Evolutionary conservation across 768 basidiomycete species (phyloP).

Genomic region (Mycena floridula): DNA sequence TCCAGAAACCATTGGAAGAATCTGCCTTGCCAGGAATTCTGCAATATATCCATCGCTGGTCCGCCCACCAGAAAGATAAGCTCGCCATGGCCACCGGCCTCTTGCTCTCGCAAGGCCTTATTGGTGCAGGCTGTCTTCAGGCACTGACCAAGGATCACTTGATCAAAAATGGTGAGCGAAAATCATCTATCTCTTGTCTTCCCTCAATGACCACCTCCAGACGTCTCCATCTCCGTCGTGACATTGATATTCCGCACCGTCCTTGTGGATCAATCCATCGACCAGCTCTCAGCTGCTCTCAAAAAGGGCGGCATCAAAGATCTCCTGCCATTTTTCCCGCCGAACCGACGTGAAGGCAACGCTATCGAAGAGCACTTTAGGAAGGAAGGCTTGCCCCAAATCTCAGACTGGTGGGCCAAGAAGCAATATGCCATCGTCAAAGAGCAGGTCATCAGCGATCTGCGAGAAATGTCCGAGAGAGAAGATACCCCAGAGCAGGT

Average conservation of each 20-base stretch:
- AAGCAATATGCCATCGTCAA: conserved; percentile 80
- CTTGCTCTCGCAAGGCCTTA: conserved; percentile 79
- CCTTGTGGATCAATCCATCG: conserved; percentile 79
- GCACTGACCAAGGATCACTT: conserved; percentile 90
- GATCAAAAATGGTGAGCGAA: conserved; percentile 79
- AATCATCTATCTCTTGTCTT: neutral
- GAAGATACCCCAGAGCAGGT: conserved; percentile 70
- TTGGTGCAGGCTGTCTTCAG: conserved; percentile 69
- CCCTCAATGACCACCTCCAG: conserved; percentile 29
- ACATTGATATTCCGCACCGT: conserved; percentile 79
- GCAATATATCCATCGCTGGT: conserved; percentile 88
- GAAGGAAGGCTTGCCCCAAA: conserved; percentile 64
- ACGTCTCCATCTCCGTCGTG: conserved; percentile 71
- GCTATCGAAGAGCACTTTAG: conserved; percentile 84
- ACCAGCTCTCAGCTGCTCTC: conserved; percentile 77
- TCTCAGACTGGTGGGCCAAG: conserved; percentile 95
- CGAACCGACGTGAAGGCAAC: conserved; percentile 70
- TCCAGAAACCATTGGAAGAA: conserved; percentile 93
- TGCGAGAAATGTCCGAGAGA: conserved; percentile 64
- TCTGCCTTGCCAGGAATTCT: conserved; percentile 75
- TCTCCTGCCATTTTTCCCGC: conserved; percentile 81
- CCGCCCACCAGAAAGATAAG: conserved; percentile 71
- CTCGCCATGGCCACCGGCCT: conserved; percentile 77
- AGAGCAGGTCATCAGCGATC: conserved; percentile 63
- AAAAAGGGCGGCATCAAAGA: conserved; percentile 85